Conservation (phyloP, 2,329 filamentous ascomycete genomes). For the Mycosphaerella arachidis region DNA sequence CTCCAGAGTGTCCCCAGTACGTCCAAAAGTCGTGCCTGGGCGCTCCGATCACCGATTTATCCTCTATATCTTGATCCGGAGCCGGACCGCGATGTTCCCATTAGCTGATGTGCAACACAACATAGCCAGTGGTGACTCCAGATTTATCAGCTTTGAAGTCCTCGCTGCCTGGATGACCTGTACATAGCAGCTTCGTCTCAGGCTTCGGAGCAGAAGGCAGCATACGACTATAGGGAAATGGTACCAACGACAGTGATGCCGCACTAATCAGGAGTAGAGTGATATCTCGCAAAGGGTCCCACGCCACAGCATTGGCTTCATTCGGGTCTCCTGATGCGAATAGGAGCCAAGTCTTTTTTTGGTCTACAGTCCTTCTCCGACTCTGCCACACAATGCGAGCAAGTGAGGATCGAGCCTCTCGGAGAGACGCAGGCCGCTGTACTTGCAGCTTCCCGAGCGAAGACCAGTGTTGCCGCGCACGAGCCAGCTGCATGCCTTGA, state of each 20-base stretch:
- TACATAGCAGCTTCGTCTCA: conserved; percentile 31
- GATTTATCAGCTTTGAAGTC: conserved; percentile 42
- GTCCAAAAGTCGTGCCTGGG: conserved; percentile 54
- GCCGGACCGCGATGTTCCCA: conserved; percentile 42
- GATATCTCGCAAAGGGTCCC: conserved; percentile 44
- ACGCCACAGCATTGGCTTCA: conserved; percentile 39
- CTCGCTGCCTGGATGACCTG: conserved; percentile 41
- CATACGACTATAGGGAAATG: conserved; percentile 22
- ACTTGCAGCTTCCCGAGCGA: conserved; percentile 48
- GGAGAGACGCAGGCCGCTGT: conserved; percentile 49
- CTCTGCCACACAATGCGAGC: conserved; percentile 50
- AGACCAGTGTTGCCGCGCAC: conserved; percentile 38
- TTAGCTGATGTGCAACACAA: conserved; percentile 45
- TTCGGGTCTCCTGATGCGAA: conserved; percentile 40
- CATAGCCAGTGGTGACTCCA: conserved; percentile 41
- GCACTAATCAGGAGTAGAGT: conserved; percentile 43
- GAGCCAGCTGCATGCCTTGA: not conserved
- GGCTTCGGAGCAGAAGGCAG: conserved; percentile 11
- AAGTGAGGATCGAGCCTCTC: conserved; percentile 46
- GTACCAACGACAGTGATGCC: conserved; percentile 21
- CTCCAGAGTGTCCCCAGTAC: conserved; percentile 55
- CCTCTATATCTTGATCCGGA: conserved; percentile 41
- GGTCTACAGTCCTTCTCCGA: conserved; percentile 33
- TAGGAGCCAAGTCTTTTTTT: conserved; percentile 38
- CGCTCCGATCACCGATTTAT: conserved; percentile 51